Evolutionary conservation across 1,284 basidiomycete species (phyloP).

Genomic region (Rhodotorula sp.): DNA sequence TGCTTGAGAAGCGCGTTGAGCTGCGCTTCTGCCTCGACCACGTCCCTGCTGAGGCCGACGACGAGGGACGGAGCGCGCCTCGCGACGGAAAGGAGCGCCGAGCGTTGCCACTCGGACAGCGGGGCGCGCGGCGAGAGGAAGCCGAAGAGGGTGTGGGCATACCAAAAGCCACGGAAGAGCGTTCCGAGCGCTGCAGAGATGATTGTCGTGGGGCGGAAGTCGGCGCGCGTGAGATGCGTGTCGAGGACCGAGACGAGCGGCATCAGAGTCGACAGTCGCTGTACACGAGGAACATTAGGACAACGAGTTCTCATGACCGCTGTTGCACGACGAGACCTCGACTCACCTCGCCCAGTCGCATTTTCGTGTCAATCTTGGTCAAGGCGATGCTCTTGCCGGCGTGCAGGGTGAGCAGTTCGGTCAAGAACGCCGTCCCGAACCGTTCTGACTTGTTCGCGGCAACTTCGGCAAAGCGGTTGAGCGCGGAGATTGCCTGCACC

Average conservation of each 20-base stretch:
- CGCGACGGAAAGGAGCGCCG: slow-evolving; percentile 57
- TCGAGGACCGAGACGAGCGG: slow-evolving; percentile 81
- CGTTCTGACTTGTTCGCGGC: slow-evolving; percentile 4
- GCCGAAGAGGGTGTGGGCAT: slow-evolving; percentile 81
- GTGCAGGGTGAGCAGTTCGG: slow-evolving; percentile 19
- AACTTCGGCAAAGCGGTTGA: neutral
- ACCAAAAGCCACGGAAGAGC: slow-evolving; percentile 93
- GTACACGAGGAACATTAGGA: neutral
- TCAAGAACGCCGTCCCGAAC: slow-evolving; percentile 17
- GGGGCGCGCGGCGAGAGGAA: slow-evolving; percentile 56
- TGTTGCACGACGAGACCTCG: neutral
- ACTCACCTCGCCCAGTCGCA: slow-evolving; percentile 11
- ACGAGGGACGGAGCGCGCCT: slow-evolving; percentile 84
- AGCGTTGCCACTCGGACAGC: slow-evolving; percentile 65
- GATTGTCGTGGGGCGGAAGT: slow-evolving; percentile 59
- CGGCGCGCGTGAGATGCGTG: slow-evolving; percentile 75
- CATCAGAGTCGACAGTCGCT: slow-evolving; percentile 29
- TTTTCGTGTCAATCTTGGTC: slow-evolving; percentile 1
- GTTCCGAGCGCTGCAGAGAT: slow-evolving; percentile 64
- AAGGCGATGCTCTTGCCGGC: slow-evolving; percentile 2
- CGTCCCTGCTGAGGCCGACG: slow-evolving; percentile 63
- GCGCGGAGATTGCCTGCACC: slow-evolving; percentile 3
- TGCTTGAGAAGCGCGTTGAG: slow-evolving; percentile 84
- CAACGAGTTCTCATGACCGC: neutral
- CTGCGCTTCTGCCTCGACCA: slow-evolving; percentile 83